Percentiles rank a stretch among this genome's conserved stretches.
Conservation (phyloP, 2,329 filamentous ascomycete species). For the Colletotrichum sp. region DNA sequence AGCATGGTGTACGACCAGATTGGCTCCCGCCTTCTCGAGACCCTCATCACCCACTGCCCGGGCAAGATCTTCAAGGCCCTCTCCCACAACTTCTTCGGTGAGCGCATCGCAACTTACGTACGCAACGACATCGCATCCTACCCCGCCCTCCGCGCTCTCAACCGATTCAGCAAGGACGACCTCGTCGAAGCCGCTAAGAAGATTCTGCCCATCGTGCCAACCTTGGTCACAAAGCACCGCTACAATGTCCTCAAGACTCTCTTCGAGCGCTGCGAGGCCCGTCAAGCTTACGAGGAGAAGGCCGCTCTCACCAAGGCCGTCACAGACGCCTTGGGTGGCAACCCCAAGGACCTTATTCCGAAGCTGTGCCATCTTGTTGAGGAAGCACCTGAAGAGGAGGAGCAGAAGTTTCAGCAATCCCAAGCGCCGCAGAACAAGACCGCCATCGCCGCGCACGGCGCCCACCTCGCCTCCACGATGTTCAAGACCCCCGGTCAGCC, state of each 20-base stretch:
- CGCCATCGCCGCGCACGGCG: slow-evolving; percentile 70
- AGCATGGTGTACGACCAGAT: slow-evolving; percentile 89
- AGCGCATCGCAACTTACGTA: slow-evolving; percentile 79
- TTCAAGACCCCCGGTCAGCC: slow-evolving; percentile 75
- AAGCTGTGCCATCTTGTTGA: slow-evolving; percentile 54
- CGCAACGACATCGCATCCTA: slow-evolving; percentile 92
- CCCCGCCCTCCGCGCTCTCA: slow-evolving; percentile 81
- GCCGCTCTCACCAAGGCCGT: slow-evolving; percentile 53
- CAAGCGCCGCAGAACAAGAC: slow-evolving; percentile 60
- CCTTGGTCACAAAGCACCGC: slow-evolving; percentile 76
- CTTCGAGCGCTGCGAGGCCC: slow-evolving; percentile 80
- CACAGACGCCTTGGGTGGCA: slow-evolving; percentile 51
- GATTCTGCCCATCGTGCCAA: slow-evolving; percentile 75
- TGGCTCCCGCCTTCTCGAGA: slow-evolving; percentile 89
- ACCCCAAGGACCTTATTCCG: slow-evolving; percentile 52
- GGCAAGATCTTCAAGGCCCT: slow-evolving; percentile 91
- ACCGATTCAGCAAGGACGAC: slow-evolving; percentile 86
- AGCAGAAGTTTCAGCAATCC: slow-evolving; percentile 33
- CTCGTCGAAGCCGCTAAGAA: slow-evolving; percentile 74
- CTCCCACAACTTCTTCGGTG: slow-evolving; percentile 80
- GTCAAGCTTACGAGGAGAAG: slow-evolving; percentile 62
- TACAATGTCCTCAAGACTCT: slow-evolving; percentile 81
- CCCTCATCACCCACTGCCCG: slow-evolving; percentile 79
- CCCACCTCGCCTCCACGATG: slow-evolving; percentile 81
- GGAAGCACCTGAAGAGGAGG: slow-evolving; percentile 30